These are phyloP conservation scores for Pharnaceum exiguum DNA, from an alignment of 148 eudicot genomes.

Conservation along the genomic window DNA sequence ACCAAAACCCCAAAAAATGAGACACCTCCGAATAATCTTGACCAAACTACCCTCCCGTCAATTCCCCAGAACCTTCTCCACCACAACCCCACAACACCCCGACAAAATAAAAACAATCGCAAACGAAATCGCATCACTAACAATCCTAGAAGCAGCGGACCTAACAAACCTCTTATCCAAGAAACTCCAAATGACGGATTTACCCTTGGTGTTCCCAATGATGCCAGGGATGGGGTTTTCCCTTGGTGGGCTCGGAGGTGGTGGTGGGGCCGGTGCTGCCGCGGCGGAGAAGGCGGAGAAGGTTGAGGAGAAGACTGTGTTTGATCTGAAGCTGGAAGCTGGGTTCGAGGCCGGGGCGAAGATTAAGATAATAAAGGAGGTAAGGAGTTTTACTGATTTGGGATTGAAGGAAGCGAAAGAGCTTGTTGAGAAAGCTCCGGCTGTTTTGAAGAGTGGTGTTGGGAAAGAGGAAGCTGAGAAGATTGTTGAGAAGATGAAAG, in stretches of 20 bases:
- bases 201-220: conserved; percentile 80
- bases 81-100: conserved; percentile 20
- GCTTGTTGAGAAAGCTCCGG: conserved; percentile 91
- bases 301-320: conserved; percentile 67
- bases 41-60: conserved; percentile 2
- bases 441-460: conserved; percentile 78
- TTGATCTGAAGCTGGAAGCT: conserved; percentile 31
- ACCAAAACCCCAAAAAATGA: conserved; percentile 14
- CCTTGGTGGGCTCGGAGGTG: not conserved
- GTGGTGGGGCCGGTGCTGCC: not conserved
- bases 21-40: conserved; percentile 23
- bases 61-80: conserved; percentile 7
- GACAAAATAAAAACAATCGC: conserved; percentile 54
- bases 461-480: conserved; percentile 85
- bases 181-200: conserved; percentile 54
- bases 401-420: conserved; percentile 97
- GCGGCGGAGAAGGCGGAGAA: conserved; percentile 17
- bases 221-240: conserved; percentile 90
- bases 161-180: conserved; percentile 54
- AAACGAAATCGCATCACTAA: conserved; percentile 59
- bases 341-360: conserved; percentile 15
- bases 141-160: conserved; percentile 67
- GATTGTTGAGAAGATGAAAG: conserved; percentile 88
- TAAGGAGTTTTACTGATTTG: conserved; percentile 73
- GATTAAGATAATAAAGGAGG: conserved; percentile 93